Conservation (phyloP, 2,329 filamentous ascomycete genomes). For the Fusarium sp. region DNA sequence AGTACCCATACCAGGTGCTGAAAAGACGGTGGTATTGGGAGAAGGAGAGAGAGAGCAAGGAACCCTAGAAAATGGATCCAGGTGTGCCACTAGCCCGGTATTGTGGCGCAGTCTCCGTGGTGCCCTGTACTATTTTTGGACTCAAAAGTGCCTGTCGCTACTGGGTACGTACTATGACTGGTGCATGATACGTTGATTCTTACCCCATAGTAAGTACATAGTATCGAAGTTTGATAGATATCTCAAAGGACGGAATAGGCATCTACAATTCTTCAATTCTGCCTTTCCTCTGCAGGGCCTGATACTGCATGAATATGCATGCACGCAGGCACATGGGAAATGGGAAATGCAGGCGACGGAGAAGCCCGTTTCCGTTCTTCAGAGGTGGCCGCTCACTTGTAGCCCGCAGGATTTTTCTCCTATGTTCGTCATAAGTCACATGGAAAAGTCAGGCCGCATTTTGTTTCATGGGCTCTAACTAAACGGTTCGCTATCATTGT, state of each 20-base stretch:
- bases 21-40: slow-evolving; percentile 26
- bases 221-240: background rate
- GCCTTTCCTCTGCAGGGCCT: slow-evolving; percentile 21
- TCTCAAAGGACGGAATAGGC: background rate
- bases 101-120: slow-evolving; percentile 32
- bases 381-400: slow-evolving; percentile 14
- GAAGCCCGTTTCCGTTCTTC: slow-evolving; percentile 11
- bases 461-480: slow-evolving; percentile 7
- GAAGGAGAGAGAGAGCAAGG: slow-evolving; percentile 26
- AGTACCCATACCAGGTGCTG: slow-evolving; percentile 37
- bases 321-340: slow-evolving; percentile 16
- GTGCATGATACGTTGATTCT: slow-evolving; percentile 3
- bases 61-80: slow-evolving; percentile 4
- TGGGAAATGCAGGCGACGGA: slow-evolving; percentile 19
- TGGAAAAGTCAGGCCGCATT: slow-evolving; percentile 22
- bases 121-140: slow-evolving; percentile 42
- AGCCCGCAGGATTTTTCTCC: slow-evolving; percentile 3
- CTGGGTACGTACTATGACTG: background rate
- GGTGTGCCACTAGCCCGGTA: slow-evolving; percentile 23
- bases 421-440: slow-evolving; percentile 35
- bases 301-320: slow-evolving; percentile 28
- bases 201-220: background rate
- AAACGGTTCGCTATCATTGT: background rate
- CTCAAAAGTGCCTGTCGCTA: slow-evolving; percentile 20
- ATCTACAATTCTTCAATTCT: slow-evolving; percentile 24